Base-by-base conservation (phyloP, 2,329 filamentous ascomycete genomes). In the Exophiala aquamarina region DNA sequence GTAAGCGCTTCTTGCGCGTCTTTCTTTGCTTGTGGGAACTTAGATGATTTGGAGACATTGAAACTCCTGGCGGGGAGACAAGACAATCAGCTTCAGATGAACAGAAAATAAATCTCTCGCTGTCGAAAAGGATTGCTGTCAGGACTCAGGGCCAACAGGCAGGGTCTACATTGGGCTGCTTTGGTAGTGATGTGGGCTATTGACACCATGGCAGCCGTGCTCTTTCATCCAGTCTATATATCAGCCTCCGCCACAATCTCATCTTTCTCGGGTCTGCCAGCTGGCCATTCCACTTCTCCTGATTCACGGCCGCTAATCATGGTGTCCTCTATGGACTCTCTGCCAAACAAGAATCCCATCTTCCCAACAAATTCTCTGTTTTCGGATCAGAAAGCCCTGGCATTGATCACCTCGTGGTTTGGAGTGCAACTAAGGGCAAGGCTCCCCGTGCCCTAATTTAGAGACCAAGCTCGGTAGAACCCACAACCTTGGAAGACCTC, bases 1-100 rank as follows among this genome's bases (percentile, higher is more conserved):
- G 44, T 55, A 55, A 50, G 52, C 52, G 49, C 52, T 55, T 55
- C 45, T 52, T 55, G 33, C 52, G 49, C 48, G 49, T 39, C 40
- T 55, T 55, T 38, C 43, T 46, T 43, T 50, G 52, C 23, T 39
- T 44, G 35, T 33, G 48, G 34, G 37, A 40, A 26, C 29, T 29
- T 38, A 33, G 14, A 43, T 31, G 26, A 38, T 42, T 41, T 45
- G 46, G 45, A 55, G 52, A 55, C 52, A 55, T 55, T 49, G 48
- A 52, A 42, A 23, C 52, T 52, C 52, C 49, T 39, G 14, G 23
- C 28, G 39, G 42, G 47, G 51, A 54, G 50, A 44, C 21, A 13
- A 33, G 26, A 41, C 17, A 38, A 34, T 41, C n/a, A n/a, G n/a
- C n/a, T 39, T 36, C 41, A 44, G 29, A 26, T 17, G 9, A 13